phyloP scores from a whole-genome alignment of 2,329 filamentous ascomycete species.

The Penicillium brasilianum region DNA sequence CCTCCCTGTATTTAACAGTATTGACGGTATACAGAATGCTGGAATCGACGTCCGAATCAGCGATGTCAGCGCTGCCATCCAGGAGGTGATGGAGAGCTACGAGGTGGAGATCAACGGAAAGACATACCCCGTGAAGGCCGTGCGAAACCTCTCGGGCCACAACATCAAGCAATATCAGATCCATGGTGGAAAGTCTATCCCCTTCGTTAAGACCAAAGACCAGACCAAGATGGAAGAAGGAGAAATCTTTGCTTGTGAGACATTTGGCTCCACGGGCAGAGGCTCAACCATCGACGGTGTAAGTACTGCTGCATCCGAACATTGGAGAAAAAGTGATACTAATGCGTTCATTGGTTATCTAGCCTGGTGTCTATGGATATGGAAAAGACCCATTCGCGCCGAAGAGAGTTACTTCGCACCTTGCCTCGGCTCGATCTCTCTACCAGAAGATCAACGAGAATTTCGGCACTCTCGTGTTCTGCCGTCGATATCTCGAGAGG shows the following conservation, averaged over 20 bases:
- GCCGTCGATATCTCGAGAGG: constrained; percentile 66
- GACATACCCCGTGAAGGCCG: constrained; percentile 60
- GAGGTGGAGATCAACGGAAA: constrained; percentile 61
- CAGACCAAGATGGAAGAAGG: constrained; percentile 63
- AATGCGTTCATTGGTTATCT: background rate
- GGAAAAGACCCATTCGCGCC: constrained; percentile 49
- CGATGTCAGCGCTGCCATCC: constrained; percentile 63
- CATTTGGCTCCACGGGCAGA: constrained; percentile 61
- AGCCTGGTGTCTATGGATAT: constrained; percentile 61
- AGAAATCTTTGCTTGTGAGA: constrained; percentile 64
- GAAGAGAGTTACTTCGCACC: constrained; percentile 39
- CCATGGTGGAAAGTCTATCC: constrained; percentile 62
- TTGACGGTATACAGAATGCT: constrained; percentile 46
- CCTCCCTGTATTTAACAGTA: background rate
- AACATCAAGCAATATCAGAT: constrained; percentile 61
- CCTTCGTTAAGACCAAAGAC: constrained; percentile 58
- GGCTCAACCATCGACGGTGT: constrained; percentile 57
- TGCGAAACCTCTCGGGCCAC: constrained; percentile 61
- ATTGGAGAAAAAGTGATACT: background rate
- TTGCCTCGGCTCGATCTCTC: constrained; percentile 61
- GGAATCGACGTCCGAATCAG: constrained; percentile 61
- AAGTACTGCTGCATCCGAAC: constrained; percentile 19
- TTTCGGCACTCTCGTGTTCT: constrained; percentile 67
- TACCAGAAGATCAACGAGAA: constrained; percentile 65
- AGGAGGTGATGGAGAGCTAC: constrained; percentile 67